Conservation (phyloP, 441 rosid species). For the Populus trichocarpa region DNA sequence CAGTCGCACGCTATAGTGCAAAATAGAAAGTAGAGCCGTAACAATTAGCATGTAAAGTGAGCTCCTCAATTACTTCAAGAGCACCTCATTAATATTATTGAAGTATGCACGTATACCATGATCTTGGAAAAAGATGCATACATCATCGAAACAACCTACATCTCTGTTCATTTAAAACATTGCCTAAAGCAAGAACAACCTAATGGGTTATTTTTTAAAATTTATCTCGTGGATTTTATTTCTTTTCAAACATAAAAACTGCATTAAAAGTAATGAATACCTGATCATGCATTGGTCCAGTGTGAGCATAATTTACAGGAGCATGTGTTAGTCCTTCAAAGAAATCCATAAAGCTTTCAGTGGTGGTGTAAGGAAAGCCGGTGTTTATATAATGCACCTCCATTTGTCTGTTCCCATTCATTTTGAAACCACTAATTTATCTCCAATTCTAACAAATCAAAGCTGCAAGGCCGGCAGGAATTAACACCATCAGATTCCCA, state of each 20-base stretch:
- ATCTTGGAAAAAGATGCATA: not conserved
- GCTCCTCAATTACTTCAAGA: not conserved
- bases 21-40: not conserved
- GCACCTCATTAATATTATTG: not conserved
- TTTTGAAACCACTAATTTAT: conserved; percentile 17
- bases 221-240: not conserved
- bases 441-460: conserved; percentile 7
- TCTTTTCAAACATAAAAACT: not conserved
- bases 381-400: conserved; percentile 51
- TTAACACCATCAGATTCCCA: conserved; percentile 7
- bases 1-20: not conserved
- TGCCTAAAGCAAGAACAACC: conserved; percentile 20
- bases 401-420: conserved; percentile 54
- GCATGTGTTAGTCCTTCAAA: conserved; percentile 64
- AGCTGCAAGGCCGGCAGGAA: conserved; percentile 23
- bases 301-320: conserved; percentile 56
- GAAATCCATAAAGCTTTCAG: conserved; percentile 71
- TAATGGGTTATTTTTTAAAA: conserved; percentile 2
- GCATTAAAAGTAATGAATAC: conserved; percentile 23
- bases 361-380: conserved; percentile 50
- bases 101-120: not conserved
- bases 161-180: not conserved
- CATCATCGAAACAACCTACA: conserved; percentile 1
- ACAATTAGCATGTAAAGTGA: not conserved
- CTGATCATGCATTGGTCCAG: conserved; percentile 58